Evolutionary conservation across 257 asterid species (phyloP).

Genomic region (Primulina tabacum): DNA sequence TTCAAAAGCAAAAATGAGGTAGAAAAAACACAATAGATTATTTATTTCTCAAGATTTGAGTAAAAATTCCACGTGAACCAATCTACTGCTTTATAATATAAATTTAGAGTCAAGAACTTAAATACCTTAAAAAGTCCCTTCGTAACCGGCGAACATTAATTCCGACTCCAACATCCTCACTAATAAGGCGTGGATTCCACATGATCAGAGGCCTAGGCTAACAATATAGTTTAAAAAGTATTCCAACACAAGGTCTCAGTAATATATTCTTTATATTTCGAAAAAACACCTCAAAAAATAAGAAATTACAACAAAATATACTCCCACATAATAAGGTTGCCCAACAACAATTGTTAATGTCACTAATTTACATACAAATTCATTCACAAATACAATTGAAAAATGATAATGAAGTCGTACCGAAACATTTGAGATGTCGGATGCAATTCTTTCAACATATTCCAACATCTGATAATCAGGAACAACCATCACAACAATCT

Average conservation of each 20-base stretch:
- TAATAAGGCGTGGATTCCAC: conserved; percentile 97
- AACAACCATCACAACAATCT: conserved; percentile 87
- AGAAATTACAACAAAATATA: not conserved
- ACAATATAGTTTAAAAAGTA: conserved; percentile 35
- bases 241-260: conserved; percentile 26
- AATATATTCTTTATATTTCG: not conserved
- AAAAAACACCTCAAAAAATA: not conserved
- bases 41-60: not conserved
- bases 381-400: not conserved
- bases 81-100: not conserved
- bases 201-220: conserved; percentile 99
- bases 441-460: conserved; percentile 79
- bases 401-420: conserved; percentile 37
- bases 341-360: not conserved
- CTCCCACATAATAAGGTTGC: not conserved
- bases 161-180: conserved; percentile 97
- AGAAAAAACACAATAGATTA: not conserved
- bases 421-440: conserved; percentile 81
- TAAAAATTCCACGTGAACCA: not conserved
- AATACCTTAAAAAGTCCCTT: conserved; percentile 71
- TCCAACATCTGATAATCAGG: conserved; percentile 96
- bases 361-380: not conserved
- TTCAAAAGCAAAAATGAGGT: not conserved
- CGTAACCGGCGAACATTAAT: conserved; percentile 78
- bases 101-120: not conserved